Conservation (phyloP, 2,329 filamentous ascomycete genomes). For the Berkeleyomyces basicola region DNA sequence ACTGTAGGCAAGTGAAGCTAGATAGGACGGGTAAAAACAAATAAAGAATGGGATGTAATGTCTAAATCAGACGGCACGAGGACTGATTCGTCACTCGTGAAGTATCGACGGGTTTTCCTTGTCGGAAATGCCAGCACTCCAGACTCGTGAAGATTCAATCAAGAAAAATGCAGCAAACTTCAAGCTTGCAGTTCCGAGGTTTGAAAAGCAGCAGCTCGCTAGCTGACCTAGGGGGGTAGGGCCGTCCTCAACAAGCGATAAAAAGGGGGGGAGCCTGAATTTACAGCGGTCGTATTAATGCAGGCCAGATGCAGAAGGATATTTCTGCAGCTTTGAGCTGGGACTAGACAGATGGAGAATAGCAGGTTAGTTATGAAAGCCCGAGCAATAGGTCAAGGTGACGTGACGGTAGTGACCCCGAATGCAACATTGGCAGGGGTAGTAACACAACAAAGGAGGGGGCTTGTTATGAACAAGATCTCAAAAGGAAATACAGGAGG, state of each 20-base stretch:
- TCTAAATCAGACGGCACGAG: not conserved
- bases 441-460: not conserved
- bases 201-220: not conserved
- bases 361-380: not conserved
- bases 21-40: not conserved
- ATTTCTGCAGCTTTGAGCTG: not conserved
- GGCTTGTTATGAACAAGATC: not conserved
- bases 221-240: not conserved
- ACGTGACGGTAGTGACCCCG: constrained; percentile 1
- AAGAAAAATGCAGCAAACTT: not conserved
- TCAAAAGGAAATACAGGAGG: not conserved
- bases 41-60: not conserved
- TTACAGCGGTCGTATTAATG: not conserved
- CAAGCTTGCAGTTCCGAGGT: not conserved
- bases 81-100: not conserved
- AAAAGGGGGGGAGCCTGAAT: not conserved
- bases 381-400: not conserved
- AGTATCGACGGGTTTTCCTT: not conserved
- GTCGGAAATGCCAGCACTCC: constrained; percentile 1
- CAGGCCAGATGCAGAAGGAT: not conserved
- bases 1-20: not conserved
- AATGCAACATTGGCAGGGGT: not conserved
- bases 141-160: not conserved
- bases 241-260: not conserved
- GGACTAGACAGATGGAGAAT: not conserved